Conservation (phyloP, 2,329 filamentous ascomycete species). For the Tolypocladium ovalisporum region DNA sequence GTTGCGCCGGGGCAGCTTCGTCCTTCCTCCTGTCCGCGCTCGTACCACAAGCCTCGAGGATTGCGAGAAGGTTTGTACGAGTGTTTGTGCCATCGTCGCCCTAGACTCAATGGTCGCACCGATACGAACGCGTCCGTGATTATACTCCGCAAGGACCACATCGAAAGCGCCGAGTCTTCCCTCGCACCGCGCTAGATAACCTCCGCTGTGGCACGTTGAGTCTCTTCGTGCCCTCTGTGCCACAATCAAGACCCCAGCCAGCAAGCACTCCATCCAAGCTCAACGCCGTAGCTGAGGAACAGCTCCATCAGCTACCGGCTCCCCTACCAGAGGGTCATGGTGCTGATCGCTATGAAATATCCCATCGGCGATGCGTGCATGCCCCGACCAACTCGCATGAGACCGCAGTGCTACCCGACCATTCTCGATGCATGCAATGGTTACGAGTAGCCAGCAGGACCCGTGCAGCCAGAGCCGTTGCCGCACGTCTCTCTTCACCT, state of each 20-base stretch:
- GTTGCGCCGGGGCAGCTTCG: background rate
- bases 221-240: background rate
- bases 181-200: constrained; percentile 1
- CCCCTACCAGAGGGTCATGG: no score
- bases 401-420: background rate
- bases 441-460: background rate
- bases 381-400: background rate
- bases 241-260: background rate
- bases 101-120: background rate
- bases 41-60: background rate
- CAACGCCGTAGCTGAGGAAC: no score
- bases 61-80: no score
- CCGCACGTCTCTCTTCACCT: background rate
- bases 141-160: no score
- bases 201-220: background rate
- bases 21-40: background rate
- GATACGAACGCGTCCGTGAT: background rate
- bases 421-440: background rate
- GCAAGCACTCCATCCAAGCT: no score
- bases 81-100: background rate
- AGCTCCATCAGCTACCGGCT: no score
- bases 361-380: background rate
- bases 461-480: no score
- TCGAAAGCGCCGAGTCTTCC: background rate
- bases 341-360: background rate